phyloP scores from a whole-genome alignment of 805 yeast species.

The Ogataea methanolica region DNA sequence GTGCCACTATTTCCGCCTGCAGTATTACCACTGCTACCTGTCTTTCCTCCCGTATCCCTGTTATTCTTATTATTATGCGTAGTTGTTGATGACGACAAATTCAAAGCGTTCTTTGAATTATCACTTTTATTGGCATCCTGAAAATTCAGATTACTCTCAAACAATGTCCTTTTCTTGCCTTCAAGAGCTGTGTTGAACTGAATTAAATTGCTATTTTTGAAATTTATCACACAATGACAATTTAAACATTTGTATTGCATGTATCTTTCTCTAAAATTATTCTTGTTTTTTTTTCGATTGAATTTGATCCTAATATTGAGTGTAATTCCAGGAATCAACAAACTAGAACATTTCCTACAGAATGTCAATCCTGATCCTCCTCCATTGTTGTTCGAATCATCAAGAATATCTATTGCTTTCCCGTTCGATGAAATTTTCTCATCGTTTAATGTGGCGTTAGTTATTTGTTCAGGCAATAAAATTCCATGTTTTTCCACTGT shows the following conservation, averaged over 20 bases:
- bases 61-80: background rate
- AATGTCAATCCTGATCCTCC: constrained; percentile 10
- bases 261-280: constrained; percentile 3
- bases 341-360: constrained; percentile 14
- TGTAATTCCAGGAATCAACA: constrained; percentile 19
- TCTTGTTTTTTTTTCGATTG: constrained; percentile 1
- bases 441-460: background rate
- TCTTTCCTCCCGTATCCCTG: no score
- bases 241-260: constrained; percentile 19
- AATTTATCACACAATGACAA: constrained; percentile 13
- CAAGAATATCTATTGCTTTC: background rate
- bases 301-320: constrained; percentile 11
- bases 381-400: background rate
- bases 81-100: background rate
- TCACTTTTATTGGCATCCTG: background rate
- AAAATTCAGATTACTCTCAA: constrained; percentile 7
- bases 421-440: no score
- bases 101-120: background rate
- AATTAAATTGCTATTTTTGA: background rate
- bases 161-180: background rate
- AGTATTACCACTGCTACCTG: no score
- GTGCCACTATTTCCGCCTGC: background rate
- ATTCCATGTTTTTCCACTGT: constrained; percentile 11
- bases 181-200: background rate
- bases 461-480: constrained; percentile 12